A percentile compares a stretch with the other conserved stretches of the same genome.
Evolutionary conservation across 2,329 filamentous ascomycete genomes (phyloP).

Genomic region (Pestalotiopsis sp.): DNA sequence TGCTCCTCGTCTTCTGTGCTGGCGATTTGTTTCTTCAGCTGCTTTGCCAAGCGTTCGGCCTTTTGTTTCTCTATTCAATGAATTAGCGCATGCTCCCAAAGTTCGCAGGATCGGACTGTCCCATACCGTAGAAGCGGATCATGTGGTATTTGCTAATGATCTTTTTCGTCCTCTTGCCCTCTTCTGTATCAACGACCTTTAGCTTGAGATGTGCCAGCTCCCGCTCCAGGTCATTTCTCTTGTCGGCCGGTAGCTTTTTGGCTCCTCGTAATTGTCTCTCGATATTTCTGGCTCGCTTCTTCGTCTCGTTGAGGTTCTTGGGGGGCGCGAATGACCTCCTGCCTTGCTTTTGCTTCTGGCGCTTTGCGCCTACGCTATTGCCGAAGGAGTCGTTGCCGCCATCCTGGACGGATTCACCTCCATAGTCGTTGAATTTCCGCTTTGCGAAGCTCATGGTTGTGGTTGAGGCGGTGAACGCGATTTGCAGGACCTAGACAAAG

Average conservation of each 20-base stretch:
- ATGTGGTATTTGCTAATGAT: slow-evolving; percentile 84
- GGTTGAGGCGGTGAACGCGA: background rate
- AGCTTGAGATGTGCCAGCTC: slow-evolving; percentile 68
- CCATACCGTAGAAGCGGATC: slow-evolving; percentile 78
- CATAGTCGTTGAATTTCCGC: slow-evolving; percentile 30
- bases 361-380: slow-evolving; percentile 23
- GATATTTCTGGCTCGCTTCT: slow-evolving; percentile 72
- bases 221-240: slow-evolving; percentile 69
- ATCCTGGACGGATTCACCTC: slow-evolving; percentile 18
- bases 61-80: slow-evolving; percentile 66
- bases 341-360: slow-evolving; percentile 28
- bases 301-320: slow-evolving; percentile 61
- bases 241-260: slow-evolving; percentile 66
- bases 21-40: slow-evolving; percentile 60
- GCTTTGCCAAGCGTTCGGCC: slow-evolving; percentile 66
- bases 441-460: slow-evolving; percentile 27
- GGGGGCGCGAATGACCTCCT: slow-evolving; percentile 46
- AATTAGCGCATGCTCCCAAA: slow-evolving; percentile 12
- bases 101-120: background rate
- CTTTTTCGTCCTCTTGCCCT: slow-evolving; percentile 62
- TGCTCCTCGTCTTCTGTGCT: slow-evolving; percentile 53
- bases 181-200: slow-evolving; percentile 61
- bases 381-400: slow-evolving; percentile 13
- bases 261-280: slow-evolving; percentile 64
- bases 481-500: background rate